Percentiles rank a stretch among this genome's conserved stretches.
Evolutionary conservation across 2,329 filamentous ascomycete genomes (phyloP).

Genomic region (Ceratocystis cubensis): DNA sequence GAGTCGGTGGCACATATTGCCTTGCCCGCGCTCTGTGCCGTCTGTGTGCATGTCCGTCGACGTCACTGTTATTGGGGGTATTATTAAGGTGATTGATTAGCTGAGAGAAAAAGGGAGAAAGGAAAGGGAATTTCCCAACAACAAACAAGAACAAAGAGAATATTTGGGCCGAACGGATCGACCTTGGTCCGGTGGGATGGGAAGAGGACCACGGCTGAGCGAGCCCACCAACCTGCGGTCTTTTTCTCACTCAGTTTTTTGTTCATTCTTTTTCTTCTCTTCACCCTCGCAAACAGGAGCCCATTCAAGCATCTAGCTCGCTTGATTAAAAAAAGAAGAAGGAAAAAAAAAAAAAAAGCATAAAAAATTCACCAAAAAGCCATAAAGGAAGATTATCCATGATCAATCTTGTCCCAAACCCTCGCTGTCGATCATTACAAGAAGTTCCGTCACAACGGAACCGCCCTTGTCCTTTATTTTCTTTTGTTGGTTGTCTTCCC

Average conservation of each 20-base stretch:
- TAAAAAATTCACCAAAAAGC: background rate
- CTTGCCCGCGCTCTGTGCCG: background rate
- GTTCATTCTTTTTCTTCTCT: background rate
- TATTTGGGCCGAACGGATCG: background rate
- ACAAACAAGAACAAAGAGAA: background rate
- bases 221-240: background rate
- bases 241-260: background rate
- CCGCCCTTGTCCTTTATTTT: constrained; percentile 4
- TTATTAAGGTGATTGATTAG: background rate
- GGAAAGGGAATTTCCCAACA: background rate
- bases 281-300: background rate
- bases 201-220: background rate
- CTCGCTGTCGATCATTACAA: constrained; percentile 7
- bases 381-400: background rate
- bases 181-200: background rate
- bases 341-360: background rate
- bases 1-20: background rate
- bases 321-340: background rate
- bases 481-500: constrained; percentile 1
- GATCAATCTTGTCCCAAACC: background rate
- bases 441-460: constrained; percentile 4
- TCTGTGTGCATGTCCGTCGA: background rate
- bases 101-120: background rate
- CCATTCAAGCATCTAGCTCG: background rate
- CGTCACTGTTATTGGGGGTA: background rate